Evolutionary conservation across 139 green algal species (phyloP).

Genomic region (Chlorella sp.): DNA sequence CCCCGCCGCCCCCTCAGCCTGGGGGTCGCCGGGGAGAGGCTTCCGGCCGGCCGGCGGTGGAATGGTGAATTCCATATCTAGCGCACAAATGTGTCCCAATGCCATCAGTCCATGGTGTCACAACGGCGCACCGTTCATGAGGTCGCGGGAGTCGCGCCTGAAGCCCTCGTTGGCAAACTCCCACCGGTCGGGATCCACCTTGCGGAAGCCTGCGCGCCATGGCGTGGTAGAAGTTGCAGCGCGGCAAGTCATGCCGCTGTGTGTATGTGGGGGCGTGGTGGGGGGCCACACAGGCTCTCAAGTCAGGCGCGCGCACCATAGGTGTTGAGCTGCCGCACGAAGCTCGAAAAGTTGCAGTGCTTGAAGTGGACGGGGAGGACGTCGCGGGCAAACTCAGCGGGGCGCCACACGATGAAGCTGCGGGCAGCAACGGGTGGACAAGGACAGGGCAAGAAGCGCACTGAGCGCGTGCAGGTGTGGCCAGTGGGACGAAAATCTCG

Average conservation of each 20-base stretch:
- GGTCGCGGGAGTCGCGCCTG: constrained; percentile 56
- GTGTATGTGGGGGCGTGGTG: too few relatives aligned
- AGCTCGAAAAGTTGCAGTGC: constrained; percentile 89
- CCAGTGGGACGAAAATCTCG: too few relatives aligned
- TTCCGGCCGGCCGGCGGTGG: too few relatives aligned
- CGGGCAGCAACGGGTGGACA: background rate
- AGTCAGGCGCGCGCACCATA: constrained; percentile 69
- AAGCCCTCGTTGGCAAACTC: constrained; percentile 97
- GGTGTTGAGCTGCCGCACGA: constrained; percentile 96
- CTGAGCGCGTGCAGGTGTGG: background rate
- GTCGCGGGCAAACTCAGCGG: constrained; percentile 82
- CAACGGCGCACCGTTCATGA: constrained; percentile 52
- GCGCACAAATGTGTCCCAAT: too few relatives aligned
- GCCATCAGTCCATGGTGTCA: too few relatives aligned
- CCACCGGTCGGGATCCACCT: constrained; percentile 93
- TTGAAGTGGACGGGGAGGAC: constrained; percentile 93
- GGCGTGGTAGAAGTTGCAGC: too few relatives aligned
- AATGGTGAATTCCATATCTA: too few relatives aligned
- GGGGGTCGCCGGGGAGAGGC: too few relatives aligned
- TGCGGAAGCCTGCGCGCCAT: constrained; percentile 86
- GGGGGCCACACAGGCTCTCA: too few relatives aligned
- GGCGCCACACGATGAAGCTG: constrained; percentile 87
- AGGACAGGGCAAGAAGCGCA: background rate
- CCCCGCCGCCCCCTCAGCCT: too few relatives aligned
- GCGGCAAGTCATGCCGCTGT: too few relatives aligned